phyloP scores from a whole-genome alignment of 495 filamentous ascomycete species.

The Tuber brumale region DNA sequence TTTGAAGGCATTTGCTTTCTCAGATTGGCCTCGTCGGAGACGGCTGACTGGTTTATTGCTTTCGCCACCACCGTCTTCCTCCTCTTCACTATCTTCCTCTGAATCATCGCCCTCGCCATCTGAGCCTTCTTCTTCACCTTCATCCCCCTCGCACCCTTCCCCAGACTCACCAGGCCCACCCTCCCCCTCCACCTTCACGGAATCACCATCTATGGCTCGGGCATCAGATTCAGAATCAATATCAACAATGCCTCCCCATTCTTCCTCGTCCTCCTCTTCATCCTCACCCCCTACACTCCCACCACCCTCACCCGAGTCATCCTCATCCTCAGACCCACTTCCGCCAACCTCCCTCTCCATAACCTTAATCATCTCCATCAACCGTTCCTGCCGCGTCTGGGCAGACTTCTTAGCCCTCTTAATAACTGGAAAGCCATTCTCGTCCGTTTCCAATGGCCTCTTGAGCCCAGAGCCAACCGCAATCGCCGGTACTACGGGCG shows the following conservation, averaged over 20 bases:
- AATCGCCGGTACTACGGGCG: conserved; percentile 17
- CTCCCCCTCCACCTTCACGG: conserved; percentile 42
- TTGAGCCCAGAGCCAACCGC: conserved; percentile 74
- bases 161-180: conserved; percentile 29
- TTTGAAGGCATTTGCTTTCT: conserved; percentile 68
- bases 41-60: conserved; percentile 46
- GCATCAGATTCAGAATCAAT: conserved; percentile 9
- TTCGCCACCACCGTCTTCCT: conserved; percentile 42
- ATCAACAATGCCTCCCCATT: conserved; percentile 27
- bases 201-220: conserved; percentile 25
- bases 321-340: conserved; percentile 28
- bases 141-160: conserved; percentile 41
- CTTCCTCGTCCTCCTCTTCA: conserved; percentile 37
- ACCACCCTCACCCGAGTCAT: conserved; percentile 23
- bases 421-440: conserved; percentile 70
- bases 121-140: conserved; percentile 40
- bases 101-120: conserved; percentile 42
- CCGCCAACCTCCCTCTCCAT: conserved; percentile 16
- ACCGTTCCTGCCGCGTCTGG: conserved; percentile 37
- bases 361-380: conserved; percentile 25
- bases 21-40: conserved; percentile 33
- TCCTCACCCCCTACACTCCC: conserved; percentile 16
- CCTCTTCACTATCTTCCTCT: conserved; percentile 36
- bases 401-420: conserved; percentile 56
- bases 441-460: conserved; percentile 70